Percentiles rank a stretch among this genome's conserved stretches.
Evolutionary conservation across 805 yeast species (phyloP).

Genomic region (Candida dajiaensis): DNA sequence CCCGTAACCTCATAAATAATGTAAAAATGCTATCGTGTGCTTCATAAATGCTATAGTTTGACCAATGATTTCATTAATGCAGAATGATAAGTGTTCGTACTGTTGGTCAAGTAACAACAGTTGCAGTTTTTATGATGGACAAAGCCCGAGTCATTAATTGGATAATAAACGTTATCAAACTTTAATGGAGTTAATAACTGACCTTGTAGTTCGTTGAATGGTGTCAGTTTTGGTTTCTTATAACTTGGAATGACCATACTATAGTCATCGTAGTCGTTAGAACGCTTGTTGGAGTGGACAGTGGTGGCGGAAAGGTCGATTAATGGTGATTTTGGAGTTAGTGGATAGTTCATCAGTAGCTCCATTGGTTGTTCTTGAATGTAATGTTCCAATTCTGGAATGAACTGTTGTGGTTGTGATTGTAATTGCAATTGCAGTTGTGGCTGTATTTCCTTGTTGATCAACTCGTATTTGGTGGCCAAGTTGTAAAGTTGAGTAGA

Average conservation of each 20-base stretch:
- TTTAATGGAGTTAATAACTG: background rate
- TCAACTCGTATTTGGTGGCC: constrained; percentile 6
- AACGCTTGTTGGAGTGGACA: background rate
- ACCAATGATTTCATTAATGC: constrained; percentile 3
- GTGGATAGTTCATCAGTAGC: constrained; percentile 5
- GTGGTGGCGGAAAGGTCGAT: constrained; percentile 3
- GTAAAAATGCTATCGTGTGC: background rate
- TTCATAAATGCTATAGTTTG: background rate
- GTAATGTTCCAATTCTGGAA: background rate
- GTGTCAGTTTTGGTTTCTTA: background rate
- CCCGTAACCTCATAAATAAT: background rate
- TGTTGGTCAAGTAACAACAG: constrained; percentile 18
- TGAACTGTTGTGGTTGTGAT: background rate
- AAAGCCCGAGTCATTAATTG: background rate
- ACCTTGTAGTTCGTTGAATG: background rate
- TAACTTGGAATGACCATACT: background rate
- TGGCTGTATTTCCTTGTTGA: background rate
- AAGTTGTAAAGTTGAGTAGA: constrained; percentile 2
- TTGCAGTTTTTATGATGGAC: constrained; percentile 7
- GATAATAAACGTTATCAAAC: background rate
- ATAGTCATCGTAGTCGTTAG: background rate
- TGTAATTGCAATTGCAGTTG: constrained; percentile 1
- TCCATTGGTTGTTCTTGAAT: background rate
- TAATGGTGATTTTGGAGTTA: constrained; percentile 21
- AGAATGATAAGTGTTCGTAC: constrained; percentile 14